Percentiles rank a stretch among this genome's conserved stretches.
Conservation (phyloP, 768 basidiomycete genomes). For the Panaeolus cyanescens region DNA sequence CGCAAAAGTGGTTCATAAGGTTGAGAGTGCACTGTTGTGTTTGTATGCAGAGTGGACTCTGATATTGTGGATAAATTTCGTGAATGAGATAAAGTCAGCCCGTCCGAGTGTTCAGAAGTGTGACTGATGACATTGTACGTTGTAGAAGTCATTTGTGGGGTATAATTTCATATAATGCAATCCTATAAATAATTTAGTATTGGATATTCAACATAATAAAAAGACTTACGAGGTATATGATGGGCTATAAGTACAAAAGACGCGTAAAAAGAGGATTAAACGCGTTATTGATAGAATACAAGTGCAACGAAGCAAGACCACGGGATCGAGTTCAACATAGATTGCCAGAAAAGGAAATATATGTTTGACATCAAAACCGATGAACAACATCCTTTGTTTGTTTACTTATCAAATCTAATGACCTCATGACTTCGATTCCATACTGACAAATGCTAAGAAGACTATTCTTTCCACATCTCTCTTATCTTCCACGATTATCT, state of each 20-base stretch:
- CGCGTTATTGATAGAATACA: slow-evolving; percentile 12
- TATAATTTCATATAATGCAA: background rate
- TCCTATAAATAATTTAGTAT: slow-evolving; percentile 3
- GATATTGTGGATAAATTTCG: slow-evolving; percentile 41
- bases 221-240: background rate
- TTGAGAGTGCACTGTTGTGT: slow-evolving; percentile 40
- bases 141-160: slow-evolving; percentile 8
- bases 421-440: background rate
- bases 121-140: slow-evolving; percentile 34
- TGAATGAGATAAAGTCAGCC: slow-evolving; percentile 42
- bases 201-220: slow-evolving; percentile 3
- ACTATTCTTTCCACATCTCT: slow-evolving; percentile 1
- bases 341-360: slow-evolving; percentile 11
- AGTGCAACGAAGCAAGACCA: slow-evolving; percentile 9
- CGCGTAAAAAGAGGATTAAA: slow-evolving; percentile 17
- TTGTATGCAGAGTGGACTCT: slow-evolving; percentile 38
- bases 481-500: slow-evolving; percentile 5
- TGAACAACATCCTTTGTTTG: slow-evolving; percentile 11
- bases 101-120: slow-evolving; percentile 34
- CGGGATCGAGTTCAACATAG: background rate
- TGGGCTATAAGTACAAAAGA: slow-evolving; percentile 6
- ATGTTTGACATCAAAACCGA: slow-evolving; percentile 13
- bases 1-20: slow-evolving; percentile 47
- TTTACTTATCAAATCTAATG: too few species aligned
- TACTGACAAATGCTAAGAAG: background rate